Percentiles rank a stretch among this genome's conserved stretches.
Conservation (phyloP, 495 filamentous ascomycete genomes). For the Pseudoneurospora amorphoporcata region DNA sequence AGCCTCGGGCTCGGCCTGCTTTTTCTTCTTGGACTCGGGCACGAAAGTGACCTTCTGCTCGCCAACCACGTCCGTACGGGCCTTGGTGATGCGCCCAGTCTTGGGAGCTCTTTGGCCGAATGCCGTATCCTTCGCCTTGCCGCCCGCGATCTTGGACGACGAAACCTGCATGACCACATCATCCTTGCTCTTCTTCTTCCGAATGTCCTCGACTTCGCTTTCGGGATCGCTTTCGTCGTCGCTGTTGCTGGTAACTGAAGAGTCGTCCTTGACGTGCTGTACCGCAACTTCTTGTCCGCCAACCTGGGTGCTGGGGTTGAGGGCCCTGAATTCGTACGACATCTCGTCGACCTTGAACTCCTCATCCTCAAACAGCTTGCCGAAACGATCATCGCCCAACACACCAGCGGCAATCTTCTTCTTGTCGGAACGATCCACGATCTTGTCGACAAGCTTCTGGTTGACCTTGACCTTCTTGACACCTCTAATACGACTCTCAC, state of each 20-base stretch:
- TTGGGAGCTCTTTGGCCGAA: constrained; percentile 59
- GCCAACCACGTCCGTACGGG: constrained; percentile 51
- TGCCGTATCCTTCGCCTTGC: constrained; percentile 46
- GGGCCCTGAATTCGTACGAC: constrained; percentile 72
- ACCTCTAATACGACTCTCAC: constrained; percentile 82
- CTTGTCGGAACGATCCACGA: constrained; percentile 71
- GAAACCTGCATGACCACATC: constrained; percentile 60
- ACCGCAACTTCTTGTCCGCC: constrained; percentile 11
- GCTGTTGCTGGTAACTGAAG: constrained; percentile 7
- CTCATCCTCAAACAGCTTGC: constrained; percentile 77
- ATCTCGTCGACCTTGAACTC: constrained; percentile 88
- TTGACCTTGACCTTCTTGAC: constrained; percentile 90
- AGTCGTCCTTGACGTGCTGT: constrained; percentile 11
- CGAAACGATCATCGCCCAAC: constrained; percentile 77
- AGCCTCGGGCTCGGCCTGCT: constrained; percentile 23
- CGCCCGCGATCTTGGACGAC: constrained; percentile 48
- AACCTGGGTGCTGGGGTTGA: constrained; percentile 69
- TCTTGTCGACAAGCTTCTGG: constrained; percentile 70
- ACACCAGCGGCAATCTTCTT: constrained; percentile 56
- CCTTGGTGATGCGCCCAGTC: constrained; percentile 33
- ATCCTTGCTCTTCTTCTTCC: constrained; percentile 24
- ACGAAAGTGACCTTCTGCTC: constrained; percentile 83
- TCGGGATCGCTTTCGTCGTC: constrained; percentile 27
- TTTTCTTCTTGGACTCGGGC: constrained; percentile 48
- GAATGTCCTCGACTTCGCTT: constrained; percentile 32